A percentile compares a stretch with the other conserved stretches of the same genome.
Evolutionary conservation across 2,329 filamentous ascomycete species (phyloP).

Genomic region (Phaeoacremonium minimum): DNA sequence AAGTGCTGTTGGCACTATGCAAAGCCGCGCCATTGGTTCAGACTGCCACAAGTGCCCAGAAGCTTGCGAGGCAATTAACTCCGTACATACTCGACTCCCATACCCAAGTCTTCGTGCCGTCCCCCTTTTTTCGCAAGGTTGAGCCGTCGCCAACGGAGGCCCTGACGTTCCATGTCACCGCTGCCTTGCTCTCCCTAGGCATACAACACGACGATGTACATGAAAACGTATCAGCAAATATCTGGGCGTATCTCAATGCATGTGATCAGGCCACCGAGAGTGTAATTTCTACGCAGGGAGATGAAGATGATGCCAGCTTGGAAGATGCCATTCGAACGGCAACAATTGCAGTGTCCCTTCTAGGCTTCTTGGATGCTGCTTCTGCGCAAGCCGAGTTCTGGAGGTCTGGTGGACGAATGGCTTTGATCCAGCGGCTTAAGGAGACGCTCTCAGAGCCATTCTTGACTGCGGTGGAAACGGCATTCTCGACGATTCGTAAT

Average conservation of each 20-base stretch:
- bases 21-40: constrained; percentile 78
- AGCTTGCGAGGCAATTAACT: constrained; percentile 72
- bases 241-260: constrained; percentile 69
- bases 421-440: constrained; percentile 67
- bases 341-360: constrained; percentile 76
- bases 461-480: constrained; percentile 80
- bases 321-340: constrained; percentile 67
- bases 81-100: constrained; percentile 86
- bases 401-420: constrained; percentile 68
- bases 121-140: constrained; percentile 77
- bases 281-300: constrained; percentile 47
- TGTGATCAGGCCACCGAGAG: constrained; percentile 60
- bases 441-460: constrained; percentile 78
- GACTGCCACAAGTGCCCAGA: constrained; percentile 67
- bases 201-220: constrained; percentile 67
- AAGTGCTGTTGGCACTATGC: constrained; percentile 86
- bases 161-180: constrained; percentile 72
- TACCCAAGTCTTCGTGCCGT: constrained; percentile 70
- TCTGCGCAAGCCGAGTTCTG: constrained; percentile 78
- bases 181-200: constrained; percentile 77
- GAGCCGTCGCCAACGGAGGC: constrained; percentile 87
- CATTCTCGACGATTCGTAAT: constrained; percentile 86
- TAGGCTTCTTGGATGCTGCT: constrained; percentile 84
- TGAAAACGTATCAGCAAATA: constrained; percentile 58
- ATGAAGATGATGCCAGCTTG: constrained; percentile 52